Evolutionary conservation across 2,329 filamentous ascomycete genomes (phyloP), one percentile per base, ranked within the genome.

Genomic region (Aureobasidium sp.): DNA sequence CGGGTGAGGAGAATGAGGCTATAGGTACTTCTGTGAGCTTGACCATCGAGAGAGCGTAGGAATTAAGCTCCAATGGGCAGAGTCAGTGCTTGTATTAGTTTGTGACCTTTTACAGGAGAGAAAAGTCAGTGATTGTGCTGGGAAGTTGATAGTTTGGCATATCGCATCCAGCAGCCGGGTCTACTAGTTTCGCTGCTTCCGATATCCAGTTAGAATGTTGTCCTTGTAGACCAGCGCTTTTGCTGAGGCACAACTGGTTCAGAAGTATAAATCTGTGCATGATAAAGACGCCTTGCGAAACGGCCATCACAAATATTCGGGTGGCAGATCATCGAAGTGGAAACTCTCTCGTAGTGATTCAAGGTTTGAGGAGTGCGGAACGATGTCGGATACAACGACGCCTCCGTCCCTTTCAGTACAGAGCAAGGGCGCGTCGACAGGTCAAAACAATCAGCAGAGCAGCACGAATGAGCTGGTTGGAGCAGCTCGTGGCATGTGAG

Each of bases 401-500:
- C 34, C 49, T 39, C 49, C 8, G 6, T 52, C 17, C 34, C 8
- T 39, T 11, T 34, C 4, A 17, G n/a, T 20, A 36, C n/a, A 51
- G n/a, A 34, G 9, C n/a, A 36, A 37, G 22, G 29, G 31, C 20
- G 20, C 34, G 25, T 17, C 49, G 22, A n/a, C 31, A 12, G 31
- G 44, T 27, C 15, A 36, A 20, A 45, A 27, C 20, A 34, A 34
- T 37, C n/a, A n/a, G 9, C 20, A 25, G 29, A 36, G 41, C 39
- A 44, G 29, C 37, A 42, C 41, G 45, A 47, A 34, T 41, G 57
- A 51, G 36, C n/a, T 34, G 48, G 34, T 60, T 59, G 44, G 44
- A 59, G 44, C 42, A 59, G 22, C 44, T 25, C 57, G 45, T 49
- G 57, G 45, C 57, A 60, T 60, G 57, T 60, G 57, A 60, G 57